Percentiles rank a stretch among this genome's conserved stretches.
These are phyloP conservation scores for Neurospora sp. DNA, from an alignment of 495 filamentous ascomycete species.

Conservation along the genomic window DNA sequence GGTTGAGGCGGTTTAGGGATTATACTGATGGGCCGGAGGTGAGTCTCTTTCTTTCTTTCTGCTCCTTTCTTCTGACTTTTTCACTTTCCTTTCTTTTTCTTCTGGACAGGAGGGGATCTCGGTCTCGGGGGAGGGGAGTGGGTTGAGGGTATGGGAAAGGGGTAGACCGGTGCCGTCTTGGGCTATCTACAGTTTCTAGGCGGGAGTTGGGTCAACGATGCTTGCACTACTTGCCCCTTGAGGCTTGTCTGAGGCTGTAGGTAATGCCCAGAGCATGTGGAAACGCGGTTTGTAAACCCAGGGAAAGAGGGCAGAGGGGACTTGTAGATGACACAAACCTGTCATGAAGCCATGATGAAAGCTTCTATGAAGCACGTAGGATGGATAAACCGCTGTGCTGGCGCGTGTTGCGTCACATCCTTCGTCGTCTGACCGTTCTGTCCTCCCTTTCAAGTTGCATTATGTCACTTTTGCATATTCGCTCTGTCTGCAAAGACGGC, in stretches of 20 bases:
- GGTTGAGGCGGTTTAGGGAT: conserved; percentile 24
- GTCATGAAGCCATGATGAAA: neutral
- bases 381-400: neutral
- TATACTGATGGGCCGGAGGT: conserved; percentile 38
- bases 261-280: neutral
- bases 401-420: neutral
- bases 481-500: neutral
- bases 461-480: neutral
- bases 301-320: neutral
- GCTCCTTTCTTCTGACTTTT: too few relatives aligned
- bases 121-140: too few relatives aligned
- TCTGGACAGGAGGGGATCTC: conserved; percentile 28
- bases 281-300: neutral
- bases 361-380: neutral
- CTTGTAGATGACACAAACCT: neutral
- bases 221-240: neutral
- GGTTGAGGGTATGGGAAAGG: neutral
- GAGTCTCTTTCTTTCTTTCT: conserved; percentile 6
- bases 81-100: neutral
- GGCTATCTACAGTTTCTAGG: too few relatives aligned
- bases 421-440: neutral
- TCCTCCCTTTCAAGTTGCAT: neutral
- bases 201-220: neutral
- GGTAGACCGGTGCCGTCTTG: too few relatives aligned
- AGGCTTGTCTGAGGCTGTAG: neutral